Evolutionary conservation across 73 alveolate genomes (phyloP).

Genomic region (Tetrahymena elliotti): DNA sequence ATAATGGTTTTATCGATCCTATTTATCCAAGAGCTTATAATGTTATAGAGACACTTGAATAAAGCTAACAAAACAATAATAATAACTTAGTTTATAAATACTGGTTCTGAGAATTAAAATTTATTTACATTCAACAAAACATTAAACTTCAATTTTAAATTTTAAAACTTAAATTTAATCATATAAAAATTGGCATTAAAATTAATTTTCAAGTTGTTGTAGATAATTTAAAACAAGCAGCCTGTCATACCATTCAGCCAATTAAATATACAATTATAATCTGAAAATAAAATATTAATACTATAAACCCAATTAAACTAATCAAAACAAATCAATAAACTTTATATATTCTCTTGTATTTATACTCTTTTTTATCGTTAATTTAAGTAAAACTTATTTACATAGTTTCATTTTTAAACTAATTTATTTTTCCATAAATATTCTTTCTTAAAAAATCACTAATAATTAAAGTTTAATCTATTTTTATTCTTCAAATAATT

Average conservation of each 20-base stretch:
- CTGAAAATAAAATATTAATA: neutral
- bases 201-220: neutral
- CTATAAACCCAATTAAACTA: neutral
- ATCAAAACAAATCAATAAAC: neutral
- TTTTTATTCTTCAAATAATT: too few relatives aligned
- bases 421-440: too few relatives aligned
- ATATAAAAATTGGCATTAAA: too few relatives aligned
- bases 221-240: neutral
- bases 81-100: neutral
- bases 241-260: neutral
- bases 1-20: neutral
- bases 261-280: neutral
- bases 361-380: neutral
- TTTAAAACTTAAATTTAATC: too few relatives aligned
- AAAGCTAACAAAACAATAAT: neutral
- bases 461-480: too few relatives aligned
- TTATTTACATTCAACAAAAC: neutral
- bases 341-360: neutral
- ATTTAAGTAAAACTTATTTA: too few relatives aligned
- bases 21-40: neutral
- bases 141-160: too few relatives aligned
- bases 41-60: neutral
- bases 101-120: neutral
- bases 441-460: neutral
- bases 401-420: too few relatives aligned